phyloP scores from a whole-genome alignment of 805 yeast genomes.

The Candida awuae region DNA sequence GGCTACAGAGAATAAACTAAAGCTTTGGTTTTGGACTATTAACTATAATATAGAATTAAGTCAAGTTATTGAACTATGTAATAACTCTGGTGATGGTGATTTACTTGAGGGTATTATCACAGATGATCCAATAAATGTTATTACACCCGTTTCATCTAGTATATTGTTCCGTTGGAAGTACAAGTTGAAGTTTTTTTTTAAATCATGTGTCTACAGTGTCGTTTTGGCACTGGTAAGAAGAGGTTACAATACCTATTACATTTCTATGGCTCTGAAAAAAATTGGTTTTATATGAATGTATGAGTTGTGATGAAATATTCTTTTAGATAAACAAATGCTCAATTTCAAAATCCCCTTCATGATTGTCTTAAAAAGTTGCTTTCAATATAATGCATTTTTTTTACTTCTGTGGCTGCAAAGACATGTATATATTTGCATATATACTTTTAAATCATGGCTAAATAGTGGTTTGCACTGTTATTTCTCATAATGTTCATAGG shows the following conservation, averaged over 20 bases:
- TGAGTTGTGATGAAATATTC: background rate
- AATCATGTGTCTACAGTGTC: conserved; percentile 11
- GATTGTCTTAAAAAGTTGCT: too few species aligned
- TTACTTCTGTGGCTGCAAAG: too few species aligned
- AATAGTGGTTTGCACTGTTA: too few species aligned
- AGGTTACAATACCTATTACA: conserved; percentile 16
- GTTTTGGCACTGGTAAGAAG: conserved; percentile 18
- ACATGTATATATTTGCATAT: too few species aligned
- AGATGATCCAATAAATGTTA: conserved; percentile 16
- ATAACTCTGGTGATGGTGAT: conserved; percentile 4
- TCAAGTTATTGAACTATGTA: conserved; percentile 13
- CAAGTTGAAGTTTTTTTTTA: conserved; percentile 12
- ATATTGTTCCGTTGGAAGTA: conserved; percentile 7
- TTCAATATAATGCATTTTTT: too few species aligned
- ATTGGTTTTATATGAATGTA: conserved; percentile 18
- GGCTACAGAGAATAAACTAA: conserved; percentile 15
- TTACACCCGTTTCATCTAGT: background rate
- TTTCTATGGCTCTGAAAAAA: conserved; percentile 13
- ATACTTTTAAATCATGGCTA: too few species aligned
- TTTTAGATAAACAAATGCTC: background rate
- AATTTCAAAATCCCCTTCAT: background rate
- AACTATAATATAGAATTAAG: conserved; percentile 22
- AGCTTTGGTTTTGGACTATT: conserved; percentile 33
- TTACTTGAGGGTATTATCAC: conserved; percentile 18
- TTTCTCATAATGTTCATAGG: too few species aligned